Evolutionary conservation across 2,329 filamentous ascomycete genomes (phyloP), one percentile per base, ranked within the genome.

Genomic region (Orbilia oligospora): DNA sequence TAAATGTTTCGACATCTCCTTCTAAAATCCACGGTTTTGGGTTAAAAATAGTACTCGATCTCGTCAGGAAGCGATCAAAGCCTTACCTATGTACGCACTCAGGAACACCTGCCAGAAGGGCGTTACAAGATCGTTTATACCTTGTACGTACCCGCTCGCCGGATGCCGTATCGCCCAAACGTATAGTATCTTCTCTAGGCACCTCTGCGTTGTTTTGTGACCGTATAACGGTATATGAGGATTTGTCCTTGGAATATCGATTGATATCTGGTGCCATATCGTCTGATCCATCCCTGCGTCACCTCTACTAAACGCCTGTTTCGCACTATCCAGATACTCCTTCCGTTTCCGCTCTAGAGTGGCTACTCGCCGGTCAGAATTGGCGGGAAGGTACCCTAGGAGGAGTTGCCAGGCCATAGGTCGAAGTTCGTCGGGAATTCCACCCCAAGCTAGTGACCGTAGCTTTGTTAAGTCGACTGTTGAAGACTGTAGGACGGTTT

Each of bases 231-330:
- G 93, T 68, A 99, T 91, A 84, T 98, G 96, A 10, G 96, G 96
- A 83, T 97, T 98, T 3, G 96, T 99, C 64, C 96, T 90, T 1
- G 96, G 96, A 22, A 98, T 93, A 83, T 99, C 96, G 83, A 99
- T 99, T 85, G 94, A 97, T 85, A 99, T 98, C 83, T 99, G 96
- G 86, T 99, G 96, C 96, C 96, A 99, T 76, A 99, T 91, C n/a
- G 93, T 92, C 86, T 99, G 96, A 82, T 99, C 97, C 18, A 99
- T 86, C 1, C 94, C 95, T 69, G 93, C 89, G 1, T 90, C 90
- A 80, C 88, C 87, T 51, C 90, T 88, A 80, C 93, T 90, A 82
- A 92, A 92, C 0, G 86, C 91, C 84, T 90, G 91, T 75, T 87
- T 88, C 18, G 99, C 95, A 0, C 95, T 96, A 81, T 99, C 96